Conservation (phyloP, 73 alveolate species). For the Paramecium primaurelia region DNA sequence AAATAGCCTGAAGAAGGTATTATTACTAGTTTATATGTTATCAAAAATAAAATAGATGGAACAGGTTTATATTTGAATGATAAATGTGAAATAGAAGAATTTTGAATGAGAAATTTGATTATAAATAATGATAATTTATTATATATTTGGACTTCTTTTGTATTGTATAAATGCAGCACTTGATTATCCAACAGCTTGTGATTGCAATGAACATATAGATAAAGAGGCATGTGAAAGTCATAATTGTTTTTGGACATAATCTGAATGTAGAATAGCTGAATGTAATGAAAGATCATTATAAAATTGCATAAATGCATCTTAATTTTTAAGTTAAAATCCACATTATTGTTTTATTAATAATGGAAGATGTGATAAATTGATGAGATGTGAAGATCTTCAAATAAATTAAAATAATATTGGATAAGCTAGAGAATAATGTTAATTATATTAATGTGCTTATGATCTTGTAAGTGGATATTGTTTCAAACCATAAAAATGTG, state of each 20-base stretch:
- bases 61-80: background rate
- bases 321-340: background rate
- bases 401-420: background rate
- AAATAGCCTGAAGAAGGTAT: background rate
- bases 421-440: slow-evolving; percentile 20
- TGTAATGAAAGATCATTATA: background rate
- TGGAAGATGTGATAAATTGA: background rate
- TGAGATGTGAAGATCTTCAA: background rate
- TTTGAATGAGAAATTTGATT: background rate
- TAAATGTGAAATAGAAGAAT: background rate
- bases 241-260: background rate
- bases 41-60: background rate
- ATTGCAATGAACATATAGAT: background rate
- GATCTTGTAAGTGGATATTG: background rate
- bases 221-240: background rate
- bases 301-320: background rate
- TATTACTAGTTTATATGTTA: background rate
- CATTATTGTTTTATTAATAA: background rate
- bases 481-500: background rate
- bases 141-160: background rate
- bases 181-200: slow-evolving; percentile 16
- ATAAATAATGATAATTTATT: background rate
- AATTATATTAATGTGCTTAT: background rate
- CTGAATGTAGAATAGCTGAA: background rate
- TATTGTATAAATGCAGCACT: background rate